Base-by-base conservation (phyloP, 2,329 filamentous ascomycete species). In the Cladophialophora chaetospira region DNA sequence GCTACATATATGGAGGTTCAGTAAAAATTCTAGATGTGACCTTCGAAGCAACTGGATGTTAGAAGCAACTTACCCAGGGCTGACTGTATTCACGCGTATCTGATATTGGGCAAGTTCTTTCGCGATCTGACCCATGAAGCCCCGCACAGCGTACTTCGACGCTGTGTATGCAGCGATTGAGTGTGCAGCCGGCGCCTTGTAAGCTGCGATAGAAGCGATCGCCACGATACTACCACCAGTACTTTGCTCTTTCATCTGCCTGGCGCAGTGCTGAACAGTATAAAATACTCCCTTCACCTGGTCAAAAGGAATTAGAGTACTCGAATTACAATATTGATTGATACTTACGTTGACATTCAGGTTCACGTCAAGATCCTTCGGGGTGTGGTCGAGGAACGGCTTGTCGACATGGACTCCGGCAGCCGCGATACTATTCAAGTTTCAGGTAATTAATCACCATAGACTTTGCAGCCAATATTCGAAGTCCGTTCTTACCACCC, bases 81-180 rank as follows among this genome's bases (percentile, higher is more conserved):
- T 63, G 1, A 70, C 46, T 8, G 58, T 62, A 54, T 70, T 70
- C 50, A 70, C 67, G 9, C 67, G 63, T 42, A 70, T 69, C 1
- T 62, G 60, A 45, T 66, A 60, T 23, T 64, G 63, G 0, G 72
- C 73, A 17, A 75, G 60, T 53, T 76, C 73, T 8, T 72, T 71
- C 0, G 67, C 71, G 2, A 75, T 62, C 1, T 69, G 72, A 53
- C 71, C 73, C 10, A 69, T 68, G 2, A 78, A 68, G 68, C 75
- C 72, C n/a, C 72, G 59, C 2, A 77, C 65, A 1, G 68, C 75
- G 11, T 72, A 74, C 55, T 78, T 78, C 4, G 73, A 75, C 2
- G 74, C 73, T 53, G 66, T 68, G 43, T 67, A 63, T 10, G 55
- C 61, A 23, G 63, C 55, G 15, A 63, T 66, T 13, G 52, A 43